These are phyloP conservation scores for Paraphoma sp. DNA, from an alignment of 2,329 filamentous ascomycete species.

Conservation along the genomic window DNA sequence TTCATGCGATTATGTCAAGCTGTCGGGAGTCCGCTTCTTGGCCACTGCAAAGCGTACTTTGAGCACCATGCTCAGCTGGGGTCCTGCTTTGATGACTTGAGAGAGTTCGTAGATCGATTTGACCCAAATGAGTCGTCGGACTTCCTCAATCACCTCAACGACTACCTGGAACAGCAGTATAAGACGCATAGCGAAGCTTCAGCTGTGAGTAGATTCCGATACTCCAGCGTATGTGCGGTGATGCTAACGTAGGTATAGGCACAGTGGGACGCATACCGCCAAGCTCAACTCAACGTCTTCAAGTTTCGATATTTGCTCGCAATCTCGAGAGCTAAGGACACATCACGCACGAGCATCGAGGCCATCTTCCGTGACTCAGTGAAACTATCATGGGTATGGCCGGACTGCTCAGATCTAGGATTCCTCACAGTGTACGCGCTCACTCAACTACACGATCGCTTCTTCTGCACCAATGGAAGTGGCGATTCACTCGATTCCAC, in stretches of 20 bases:
- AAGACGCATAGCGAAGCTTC: neutral
- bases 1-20: conserved; percentile 19
- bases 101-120: conserved; percentile 27
- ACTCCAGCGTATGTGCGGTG: neutral
- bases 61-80: conserved; percentile 20
- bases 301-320: conserved; percentile 36
- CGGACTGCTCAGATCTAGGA: conserved; percentile 19
- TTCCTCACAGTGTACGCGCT: conserved; percentile 32
- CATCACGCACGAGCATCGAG: conserved; percentile 9
- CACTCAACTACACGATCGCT: conserved; percentile 24
- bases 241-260: conserved; percentile 5
- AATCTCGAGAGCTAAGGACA: conserved; percentile 19
- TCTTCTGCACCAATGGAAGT: conserved; percentile 1
- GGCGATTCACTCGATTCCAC: conserved; percentile 4
- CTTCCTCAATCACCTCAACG: conserved; percentile 20
- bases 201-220: neutral
- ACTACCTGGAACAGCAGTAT: conserved; percentile 4
- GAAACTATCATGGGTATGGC: conserved; percentile 18
- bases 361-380: conserved; percentile 18
- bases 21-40: conserved; percentile 11
- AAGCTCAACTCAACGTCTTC: conserved; percentile 26
- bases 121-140: conserved; percentile 12
- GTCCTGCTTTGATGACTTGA: conserved; percentile 39
- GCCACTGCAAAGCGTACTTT: conserved; percentile 33
- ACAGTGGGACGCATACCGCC: conserved; percentile 17